Percentiles rank a stretch among this genome's conserved stretches.
Conservation (phyloP, 2,329 filamentous ascomycete genomes). For the Nothomitra cinnamomea region DNA sequence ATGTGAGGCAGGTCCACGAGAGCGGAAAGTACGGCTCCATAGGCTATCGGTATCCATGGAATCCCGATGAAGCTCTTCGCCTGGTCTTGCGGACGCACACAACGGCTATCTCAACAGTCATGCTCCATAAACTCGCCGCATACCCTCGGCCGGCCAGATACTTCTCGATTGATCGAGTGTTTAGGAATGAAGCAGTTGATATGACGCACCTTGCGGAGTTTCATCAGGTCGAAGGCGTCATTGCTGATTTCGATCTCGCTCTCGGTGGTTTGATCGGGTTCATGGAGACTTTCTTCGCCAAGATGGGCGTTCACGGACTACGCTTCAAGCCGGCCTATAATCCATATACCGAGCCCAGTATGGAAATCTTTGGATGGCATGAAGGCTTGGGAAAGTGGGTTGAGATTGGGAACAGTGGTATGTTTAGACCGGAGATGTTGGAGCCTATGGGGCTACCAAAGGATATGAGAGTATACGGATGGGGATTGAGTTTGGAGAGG, state of each 20-base stretch:
- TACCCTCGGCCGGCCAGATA: slow-evolving; percentile 79
- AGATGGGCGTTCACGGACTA: slow-evolving; percentile 78
- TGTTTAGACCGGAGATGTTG: slow-evolving; percentile 98
- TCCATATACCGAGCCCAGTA: slow-evolving; percentile 84
- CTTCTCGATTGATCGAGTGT: slow-evolving; percentile 97
- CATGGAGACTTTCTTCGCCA: slow-evolving; percentile 88
- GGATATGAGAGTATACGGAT: slow-evolving; percentile 86
- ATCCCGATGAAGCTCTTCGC: slow-evolving; percentile 66
- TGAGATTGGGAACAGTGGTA: slow-evolving; percentile 94
- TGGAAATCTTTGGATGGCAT: slow-evolving; percentile 98
- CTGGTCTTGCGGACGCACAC: slow-evolving; percentile 93
- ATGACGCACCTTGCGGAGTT: slow-evolving; percentile 95
- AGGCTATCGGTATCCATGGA: slow-evolving; percentile 92
- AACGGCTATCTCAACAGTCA: slow-evolving; percentile 76
- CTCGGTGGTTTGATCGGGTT: slow-evolving; percentile 86
- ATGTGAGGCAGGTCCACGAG: slow-evolving; percentile 75
- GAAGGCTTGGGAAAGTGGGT: slow-evolving; percentile 78
- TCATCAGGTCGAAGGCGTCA: slow-evolving; percentile 96
- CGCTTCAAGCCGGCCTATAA: slow-evolving; percentile 97
- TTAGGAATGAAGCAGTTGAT: slow-evolving; percentile 94
- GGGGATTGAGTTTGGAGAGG: slow-evolving; percentile 78
- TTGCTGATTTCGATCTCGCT: slow-evolving; percentile 87
- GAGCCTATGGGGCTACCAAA: slow-evolving; percentile 85
- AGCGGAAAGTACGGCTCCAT: slow-evolving; percentile 86
- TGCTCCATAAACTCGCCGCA: slow-evolving; percentile 76